Base-by-base conservation (phyloP, 371 early-diverging fungal species). In the Chytridium lagenaria region DNA sequence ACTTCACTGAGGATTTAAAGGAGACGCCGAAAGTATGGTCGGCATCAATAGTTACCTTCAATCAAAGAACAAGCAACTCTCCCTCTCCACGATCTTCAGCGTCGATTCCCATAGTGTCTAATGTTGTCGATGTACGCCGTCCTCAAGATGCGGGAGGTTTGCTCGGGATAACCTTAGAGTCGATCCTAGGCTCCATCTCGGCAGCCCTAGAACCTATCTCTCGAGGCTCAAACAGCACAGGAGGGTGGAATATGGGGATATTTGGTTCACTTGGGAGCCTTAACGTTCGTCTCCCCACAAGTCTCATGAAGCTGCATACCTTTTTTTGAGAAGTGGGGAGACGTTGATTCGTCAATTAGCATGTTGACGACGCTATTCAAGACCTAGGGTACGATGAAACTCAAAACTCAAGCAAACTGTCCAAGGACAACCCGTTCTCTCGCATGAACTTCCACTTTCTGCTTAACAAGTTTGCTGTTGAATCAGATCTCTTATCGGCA, bases 321-420 rank as follows among this genome's bases (percentile, higher is more conserved):
- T 0, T 93, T 94, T 77, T 79, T 93, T 23, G 93, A 92, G 69
- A 90, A 90, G 51, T 93, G 93, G 92, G 83, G 90, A 12, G 87
- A 90, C n/a, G 92, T 92, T 61, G 77, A 80, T 55, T 63, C 66
- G 22, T 40, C 44, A 10, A 37, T 66, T 5, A 66, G 40, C 66
- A 66, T 40, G 38, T 16, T 66, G 5, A 5, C 2, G 2, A 2
- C 30, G 2, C 34, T 34, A 30, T 68, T 52, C 37, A 37, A 59
- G 3, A 49, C 2, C 39, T 55, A 12, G 64, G 23, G 71, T 59
- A 16, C 75, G 73, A 23, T 79, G 81, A 16, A 89, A 89, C 72
- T 77, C 23, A 39, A 28, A 34, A 49, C 2, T 36, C 23, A 39
- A 10, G 22, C 26, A 52, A 23, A 16, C 38, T 23, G 23, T 31